phyloP scores from a whole-genome alignment of 2,329 filamentous ascomycete genomes.

The Fusarium sp. region DNA sequence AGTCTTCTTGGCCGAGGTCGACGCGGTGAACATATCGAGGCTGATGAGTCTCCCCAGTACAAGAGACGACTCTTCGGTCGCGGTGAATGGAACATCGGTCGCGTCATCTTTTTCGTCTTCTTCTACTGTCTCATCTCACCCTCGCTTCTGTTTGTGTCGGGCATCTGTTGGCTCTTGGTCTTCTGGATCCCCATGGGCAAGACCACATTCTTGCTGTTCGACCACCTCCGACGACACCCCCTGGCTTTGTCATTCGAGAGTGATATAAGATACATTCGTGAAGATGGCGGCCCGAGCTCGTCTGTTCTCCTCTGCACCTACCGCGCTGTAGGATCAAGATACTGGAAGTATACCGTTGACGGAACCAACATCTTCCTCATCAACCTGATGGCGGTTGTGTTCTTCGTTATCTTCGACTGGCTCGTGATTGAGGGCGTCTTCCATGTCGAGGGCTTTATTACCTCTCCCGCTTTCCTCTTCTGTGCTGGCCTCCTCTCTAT shows the following conservation, averaged over 20 bases:
- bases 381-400: conserved; percentile 93
- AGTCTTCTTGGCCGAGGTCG: conserved; percentile 78
- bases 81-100: conserved; percentile 93
- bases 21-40: conserved; percentile 68
- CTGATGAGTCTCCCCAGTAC: conserved; percentile 54
- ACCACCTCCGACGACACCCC: conserved; percentile 92
- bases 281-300: conserved; percentile 77
- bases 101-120: conserved; percentile 94
- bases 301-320: conserved; percentile 97
- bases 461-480: conserved; percentile 88
- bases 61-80: conserved; percentile 94
- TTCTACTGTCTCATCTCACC: conserved; percentile 95
- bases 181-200: conserved; percentile 99
- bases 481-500: conserved; percentile 87
- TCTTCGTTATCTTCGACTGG: conserved; percentile 95
- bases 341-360: conserved; percentile 99
- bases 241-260: conserved; percentile 93
- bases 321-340: conserved; percentile 90
- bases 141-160: conserved; percentile 84
- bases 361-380: conserved; percentile 99
- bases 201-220: conserved; percentile 87
- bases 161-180: conserved; percentile 93
- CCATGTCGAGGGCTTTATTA: conserved; percentile 77
- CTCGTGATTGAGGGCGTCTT: conserved; percentile 78
- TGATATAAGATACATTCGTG: conserved; percentile 79